Conservation (phyloP, 1,139 yeast species). For the Saccharomyces uvarum region DNA sequence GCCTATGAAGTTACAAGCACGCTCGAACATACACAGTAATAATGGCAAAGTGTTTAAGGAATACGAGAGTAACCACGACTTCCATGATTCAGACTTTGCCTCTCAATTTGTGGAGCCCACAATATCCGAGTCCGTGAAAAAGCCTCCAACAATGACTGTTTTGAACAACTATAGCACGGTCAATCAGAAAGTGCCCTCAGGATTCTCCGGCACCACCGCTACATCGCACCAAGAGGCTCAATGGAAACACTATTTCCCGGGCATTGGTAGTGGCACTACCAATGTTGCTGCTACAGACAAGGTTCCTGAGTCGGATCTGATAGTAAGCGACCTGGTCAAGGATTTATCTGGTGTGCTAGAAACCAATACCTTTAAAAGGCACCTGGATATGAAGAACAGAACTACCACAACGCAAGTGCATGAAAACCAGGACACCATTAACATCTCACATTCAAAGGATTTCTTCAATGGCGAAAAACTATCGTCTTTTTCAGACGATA, state of each 20-base stretch:
- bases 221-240: conserved; percentile 15
- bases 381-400: conserved; percentile 2
- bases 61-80: conserved; percentile 17
- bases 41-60: conserved; percentile 10
- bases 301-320: conserved; percentile 16
- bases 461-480: not conserved
- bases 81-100: conserved; percentile 18
- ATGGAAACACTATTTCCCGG: conserved; percentile 20
- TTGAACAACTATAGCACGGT: conserved; percentile 19
- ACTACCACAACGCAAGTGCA: conserved; percentile 1
- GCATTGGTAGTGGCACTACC: conserved; percentile 1
- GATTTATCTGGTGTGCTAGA: conserved; percentile 25
- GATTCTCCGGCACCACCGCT: conserved; percentile 3
- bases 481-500: conserved; percentile 7
- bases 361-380: conserved; percentile 24
- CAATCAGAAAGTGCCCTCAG: conserved; percentile 12
- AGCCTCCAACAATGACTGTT: not conserved
- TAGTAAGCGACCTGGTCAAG: conserved; percentile 23
- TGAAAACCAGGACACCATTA: not conserved
- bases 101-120: conserved; percentile 16
- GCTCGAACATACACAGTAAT: not conserved
- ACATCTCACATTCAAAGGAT: not conserved
- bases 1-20: not conserved
- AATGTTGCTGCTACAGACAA: not conserved
- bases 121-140: conserved; percentile 2